These are phyloP conservation scores for Metarhizium sp. DNA, from an alignment of 2,329 filamentous ascomycete genomes.

Conservation along the genomic window DNA sequence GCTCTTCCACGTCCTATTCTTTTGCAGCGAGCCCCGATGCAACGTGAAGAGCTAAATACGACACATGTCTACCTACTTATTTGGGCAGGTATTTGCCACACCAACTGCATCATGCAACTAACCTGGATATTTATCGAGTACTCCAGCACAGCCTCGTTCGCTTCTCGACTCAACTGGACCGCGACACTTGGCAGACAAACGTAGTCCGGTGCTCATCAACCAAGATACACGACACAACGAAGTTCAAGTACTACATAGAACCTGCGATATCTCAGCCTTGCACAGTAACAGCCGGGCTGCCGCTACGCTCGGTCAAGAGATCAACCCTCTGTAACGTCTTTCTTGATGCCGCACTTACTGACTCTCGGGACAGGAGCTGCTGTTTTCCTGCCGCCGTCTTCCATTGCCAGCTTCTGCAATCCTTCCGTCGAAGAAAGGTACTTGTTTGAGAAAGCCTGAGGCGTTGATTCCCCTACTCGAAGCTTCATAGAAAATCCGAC, in stretches of 20 bases:
- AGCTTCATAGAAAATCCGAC: no score
- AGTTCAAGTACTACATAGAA: background rate
- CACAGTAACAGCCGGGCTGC: background rate
- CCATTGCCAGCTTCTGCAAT: no score
- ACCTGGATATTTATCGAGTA: background rate
- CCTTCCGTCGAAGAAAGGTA: no score
- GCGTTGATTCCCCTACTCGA: no score
- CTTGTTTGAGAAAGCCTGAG: no score
- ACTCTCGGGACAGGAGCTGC: no score
- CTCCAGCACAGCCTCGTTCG: background rate
- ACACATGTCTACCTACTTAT: background rate
- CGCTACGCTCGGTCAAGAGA: no score
- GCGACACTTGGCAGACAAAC: background rate
- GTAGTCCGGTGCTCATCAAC: background rate
- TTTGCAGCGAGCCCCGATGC: background rate
- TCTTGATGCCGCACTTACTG: no score
- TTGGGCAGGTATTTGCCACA: background rate
- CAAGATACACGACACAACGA: background rate
- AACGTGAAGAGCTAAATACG: background rate
- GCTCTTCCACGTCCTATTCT: background rate
- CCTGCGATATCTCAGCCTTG: background rate
- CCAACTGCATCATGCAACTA: background rate
- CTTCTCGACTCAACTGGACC: background rate
- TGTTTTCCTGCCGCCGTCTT: no score
- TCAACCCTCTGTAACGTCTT: no score